Base-by-base conservation (phyloP, 768 basidiomycete species). In the Leccinum imitatum region DNA sequence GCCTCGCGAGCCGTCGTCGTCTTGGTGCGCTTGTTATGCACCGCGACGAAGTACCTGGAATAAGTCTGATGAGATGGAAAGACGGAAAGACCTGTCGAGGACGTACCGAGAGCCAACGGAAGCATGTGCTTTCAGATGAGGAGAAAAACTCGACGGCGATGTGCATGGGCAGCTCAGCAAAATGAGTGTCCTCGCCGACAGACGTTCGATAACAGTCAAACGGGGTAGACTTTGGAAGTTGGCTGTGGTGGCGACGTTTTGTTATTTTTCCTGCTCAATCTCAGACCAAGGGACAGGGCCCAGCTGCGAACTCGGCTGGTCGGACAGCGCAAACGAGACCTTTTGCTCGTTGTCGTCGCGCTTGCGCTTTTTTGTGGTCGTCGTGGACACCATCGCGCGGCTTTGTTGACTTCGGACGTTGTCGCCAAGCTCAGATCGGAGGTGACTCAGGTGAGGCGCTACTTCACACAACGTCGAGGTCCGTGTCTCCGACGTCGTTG, bases 61-160 rank as follows among this genome's bases (percentile, higher is more conserved):
- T 4, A 11, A 30, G 9, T 30, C 3, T 15, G 8, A 19, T 60
- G 53, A 57, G 56, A 65, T 44, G 58, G 15, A 51, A 47, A 57
- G 9, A 50, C 13, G 47, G 30, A 23, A 52, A 17, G 27, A 52
- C 21, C 41, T 25, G 0, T 25, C 25, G 4, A 25, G 25, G 25
- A 25, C 25, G 25, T 1, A 25, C 25, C 25, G 25, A 25, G 25
- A 25, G 25, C 25, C 25, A 23, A 23, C 23, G 23, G 23, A 23
- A 23, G 23, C 23, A 23, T 23, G 23, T 23, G 54, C 71, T 79
- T 66, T 86, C 84, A 25, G 83, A 80, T 27, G 84, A 79, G 57
- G 90, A 87, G 64, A 85, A 84, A 75, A 90, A 93, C 69, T 97
- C 93, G 51, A 97, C 84, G 19, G 86, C 91, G 23, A 96, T 78